Evolutionary conservation across 2,329 filamentous ascomycete genomes (phyloP), one percentile per base, ranked within the genome.

Genomic region (Dothistroma pini): DNA sequence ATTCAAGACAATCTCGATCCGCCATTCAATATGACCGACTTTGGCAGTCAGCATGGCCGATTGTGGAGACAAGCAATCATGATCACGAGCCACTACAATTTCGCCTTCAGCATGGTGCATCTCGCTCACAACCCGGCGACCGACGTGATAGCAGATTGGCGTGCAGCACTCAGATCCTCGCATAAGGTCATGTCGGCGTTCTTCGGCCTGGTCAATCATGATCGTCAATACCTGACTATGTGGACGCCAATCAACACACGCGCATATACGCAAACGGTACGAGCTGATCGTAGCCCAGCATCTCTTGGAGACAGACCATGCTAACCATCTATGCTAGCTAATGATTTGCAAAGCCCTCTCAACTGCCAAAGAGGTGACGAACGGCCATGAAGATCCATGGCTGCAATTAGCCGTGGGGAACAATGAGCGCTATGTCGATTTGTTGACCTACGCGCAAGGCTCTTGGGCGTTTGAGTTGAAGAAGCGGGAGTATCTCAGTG

Each of bases 301-400:
- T 29, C 2, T 29, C 25, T 29, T 29, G 25, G 25, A 38, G 34
- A 11, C 34, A 38, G 34, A 38, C 34, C 25, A 29, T 29, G 25
- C 25, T 38, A 16, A 38, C 9, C 34, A 11, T 2, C 34, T 38
- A 16, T 38, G 10, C 34, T 38, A 38, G 34, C 49, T 52, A 6
- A 52, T 52, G 49, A 25, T 52, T 19, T 52, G 49, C 49, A 29
- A 52, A 31, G 21, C n/a, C 19, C 49, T 52, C 49, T 52, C 49
- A 10, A 52, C 49, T 12, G 21, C 49, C 6, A 31, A 52, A 16
- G 34, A 38, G 34, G 10, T 11, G 2, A 38, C 34, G 14, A 16
- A 38, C 14, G 49, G 19, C 21, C 21, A 16, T 2, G 19, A 52
- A 52, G 49, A 52, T 25, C 49, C 49, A 31, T 52, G 49, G 49